Evolutionary conservation across 208 protist species (phyloP).

Genomic region (Trichomonas tenax): DNA sequence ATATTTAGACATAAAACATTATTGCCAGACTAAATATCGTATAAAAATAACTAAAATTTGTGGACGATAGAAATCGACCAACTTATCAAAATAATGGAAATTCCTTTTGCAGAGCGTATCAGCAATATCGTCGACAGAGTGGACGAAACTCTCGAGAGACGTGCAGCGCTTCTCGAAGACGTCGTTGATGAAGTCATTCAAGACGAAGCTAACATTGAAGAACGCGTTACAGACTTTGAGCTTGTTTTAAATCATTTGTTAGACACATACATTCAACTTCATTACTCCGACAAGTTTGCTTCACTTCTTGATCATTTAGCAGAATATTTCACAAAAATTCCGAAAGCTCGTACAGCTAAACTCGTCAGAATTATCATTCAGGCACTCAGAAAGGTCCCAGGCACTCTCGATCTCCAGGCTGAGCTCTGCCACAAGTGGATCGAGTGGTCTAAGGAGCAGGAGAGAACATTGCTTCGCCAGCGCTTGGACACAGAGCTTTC

Average conservation of each 20-base stretch:
- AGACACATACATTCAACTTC: not conserved
- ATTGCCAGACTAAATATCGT: no score
- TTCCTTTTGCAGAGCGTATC: not conserved
- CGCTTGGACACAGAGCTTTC: conserved; percentile 68
- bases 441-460: conserved; percentile 72
- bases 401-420: conserved; percentile 59
- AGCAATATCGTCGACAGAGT: not conserved
- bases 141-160: not conserved
- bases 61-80: not conserved
- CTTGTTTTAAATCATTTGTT: not conserved
- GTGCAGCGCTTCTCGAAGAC: not conserved
- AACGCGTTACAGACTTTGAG: not conserved
- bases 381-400: conserved; percentile 47
- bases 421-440: conserved; percentile 73
- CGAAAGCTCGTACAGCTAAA: conserved; percentile 20
- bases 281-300: not conserved
- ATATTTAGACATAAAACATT: no score
- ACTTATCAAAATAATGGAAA: not conserved
- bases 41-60: not conserved
- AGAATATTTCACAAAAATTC: not conserved
- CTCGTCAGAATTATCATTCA: conserved; percentile 51
- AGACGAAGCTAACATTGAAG: not conserved
- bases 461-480: conserved; percentile 83
- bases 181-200: not conserved
- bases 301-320: not conserved